Conservation (phyloP, 352 stramenopile genomes). For the Aphanomyces cochlioides region DNA sequence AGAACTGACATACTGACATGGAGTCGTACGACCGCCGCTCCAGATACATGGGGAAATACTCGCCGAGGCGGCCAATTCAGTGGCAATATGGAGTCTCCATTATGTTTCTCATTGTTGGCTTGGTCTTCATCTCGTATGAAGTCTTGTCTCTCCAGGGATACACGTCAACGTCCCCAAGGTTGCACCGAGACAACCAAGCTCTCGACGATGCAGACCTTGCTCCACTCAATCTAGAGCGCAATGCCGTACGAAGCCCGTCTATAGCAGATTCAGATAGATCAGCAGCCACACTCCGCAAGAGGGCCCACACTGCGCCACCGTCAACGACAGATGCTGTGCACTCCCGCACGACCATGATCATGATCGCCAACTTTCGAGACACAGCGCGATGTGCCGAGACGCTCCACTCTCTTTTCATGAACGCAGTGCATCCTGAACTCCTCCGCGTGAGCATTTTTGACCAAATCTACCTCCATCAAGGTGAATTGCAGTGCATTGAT, state of each 20-base stretch:
- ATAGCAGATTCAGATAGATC: no score
- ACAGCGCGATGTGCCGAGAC: slow-evolving; percentile 71
- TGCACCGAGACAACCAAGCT: background rate
- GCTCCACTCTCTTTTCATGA: slow-evolving; percentile 75
- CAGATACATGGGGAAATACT: no score
- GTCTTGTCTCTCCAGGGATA: slow-evolving; percentile 76
- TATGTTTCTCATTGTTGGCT: slow-evolving; percentile 60
- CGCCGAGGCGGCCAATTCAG: background rate
- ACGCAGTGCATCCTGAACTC: slow-evolving; percentile 51
- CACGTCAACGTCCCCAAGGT: slow-evolving; percentile 36
- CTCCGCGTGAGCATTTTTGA: slow-evolving; percentile 63
- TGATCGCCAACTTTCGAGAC: slow-evolving; percentile 82
- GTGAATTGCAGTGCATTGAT: slow-evolving; percentile 62
- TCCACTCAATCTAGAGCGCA: background rate
- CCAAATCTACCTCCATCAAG: slow-evolving; percentile 64
- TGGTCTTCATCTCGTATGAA: slow-evolving; percentile 74
- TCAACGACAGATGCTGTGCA: slow-evolving; percentile 45
- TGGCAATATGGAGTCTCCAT: slow-evolving; percentile 28
- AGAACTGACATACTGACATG: no score
- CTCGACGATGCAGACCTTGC: background rate
- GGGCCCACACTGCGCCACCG: slow-evolving; percentile 29
- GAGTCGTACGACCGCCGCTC: no score
- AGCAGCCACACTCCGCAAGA: background rate
- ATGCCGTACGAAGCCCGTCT: slow-evolving; percentile 1
- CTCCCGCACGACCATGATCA: slow-evolving; percentile 64